phyloP scores from a whole-genome alignment of 2,329 filamentous ascomycete genomes.

The Fusarium neocosmosporiellum region DNA sequence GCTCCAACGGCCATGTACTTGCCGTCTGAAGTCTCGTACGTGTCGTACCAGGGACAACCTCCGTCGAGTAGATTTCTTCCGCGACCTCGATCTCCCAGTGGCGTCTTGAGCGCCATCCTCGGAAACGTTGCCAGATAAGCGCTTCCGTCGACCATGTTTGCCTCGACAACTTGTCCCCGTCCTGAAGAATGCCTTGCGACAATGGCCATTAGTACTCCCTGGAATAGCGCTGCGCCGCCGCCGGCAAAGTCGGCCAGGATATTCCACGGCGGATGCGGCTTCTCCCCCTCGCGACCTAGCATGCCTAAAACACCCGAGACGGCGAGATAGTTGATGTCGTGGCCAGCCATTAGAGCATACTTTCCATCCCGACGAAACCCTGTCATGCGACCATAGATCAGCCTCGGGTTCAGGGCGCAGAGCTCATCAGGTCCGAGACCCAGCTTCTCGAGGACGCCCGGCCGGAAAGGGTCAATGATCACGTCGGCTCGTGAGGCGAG shows the following conservation, averaged over 20 bases:
- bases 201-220: constrained; percentile 85
- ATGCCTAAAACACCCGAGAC: constrained; percentile 83
- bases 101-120: constrained; percentile 72
- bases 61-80: constrained; percentile 86
- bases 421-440: constrained; percentile 80
- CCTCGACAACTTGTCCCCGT: constrained; percentile 88
- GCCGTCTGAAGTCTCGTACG: constrained; percentile 85
- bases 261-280: constrained; percentile 84
- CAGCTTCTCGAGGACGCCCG: constrained; percentile 87
- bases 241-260: constrained; percentile 92
- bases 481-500: constrained; percentile 81
- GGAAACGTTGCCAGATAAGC: constrained; percentile 84
- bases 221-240: constrained; percentile 83
- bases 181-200: constrained; percentile 73
- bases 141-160: constrained; percentile 95
- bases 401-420: constrained; percentile 73
- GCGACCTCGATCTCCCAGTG: constrained; percentile 70
- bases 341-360: constrained; percentile 89
- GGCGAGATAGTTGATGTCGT: constrained; percentile 97
- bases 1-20: constrained; percentile 90
- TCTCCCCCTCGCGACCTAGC: constrained; percentile 76
- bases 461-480: constrained; percentile 92
- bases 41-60: constrained; percentile 89
- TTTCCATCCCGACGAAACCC: constrained; percentile 89
- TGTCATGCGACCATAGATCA: constrained; percentile 88